Conservation (phyloP, 2,329 filamentous ascomycete genomes). For the Capronia epimyces region DNA sequence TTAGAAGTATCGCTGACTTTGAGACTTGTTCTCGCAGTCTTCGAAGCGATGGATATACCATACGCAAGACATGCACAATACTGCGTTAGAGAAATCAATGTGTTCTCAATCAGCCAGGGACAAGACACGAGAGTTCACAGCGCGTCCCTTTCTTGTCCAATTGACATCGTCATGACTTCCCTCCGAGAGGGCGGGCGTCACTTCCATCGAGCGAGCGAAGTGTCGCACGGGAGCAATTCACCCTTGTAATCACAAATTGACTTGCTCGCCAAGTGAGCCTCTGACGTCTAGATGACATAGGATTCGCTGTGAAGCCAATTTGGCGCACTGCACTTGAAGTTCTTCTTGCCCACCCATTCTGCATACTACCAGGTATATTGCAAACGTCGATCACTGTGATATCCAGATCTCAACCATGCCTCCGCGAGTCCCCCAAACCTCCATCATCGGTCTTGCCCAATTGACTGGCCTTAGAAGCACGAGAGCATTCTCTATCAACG, state of each 20-base stretch:
- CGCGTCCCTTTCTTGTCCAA: background rate
- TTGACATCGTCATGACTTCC: background rate
- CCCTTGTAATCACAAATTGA: background rate
- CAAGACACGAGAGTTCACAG: background rate
- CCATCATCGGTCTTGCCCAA: background rate
- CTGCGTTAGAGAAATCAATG: too few species aligned
- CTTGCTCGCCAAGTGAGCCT: background rate
- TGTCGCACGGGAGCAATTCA: too few species aligned
- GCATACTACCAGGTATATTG: background rate
- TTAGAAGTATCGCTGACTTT: too few species aligned
- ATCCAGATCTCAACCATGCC: background rate
- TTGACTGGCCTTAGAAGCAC: background rate
- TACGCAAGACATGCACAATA: too few species aligned
- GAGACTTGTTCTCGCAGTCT: too few species aligned
- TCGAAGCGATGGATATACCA: too few species aligned
- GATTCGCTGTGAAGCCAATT: background rate
- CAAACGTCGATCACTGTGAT: background rate
- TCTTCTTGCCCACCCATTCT: background rate
- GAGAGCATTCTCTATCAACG: background rate
- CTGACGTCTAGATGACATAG: background rate
- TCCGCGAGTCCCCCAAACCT: background rate
- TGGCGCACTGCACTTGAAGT: background rate
- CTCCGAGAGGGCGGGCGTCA: background rate
- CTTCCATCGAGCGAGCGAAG: conserved; percentile 1
- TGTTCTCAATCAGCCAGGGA: background rate